A percentile compares a stretch with the other conserved stretches of the same genome.
Evolutionary conservation across 352 stramenopile genomes (phyloP).

Genomic region (Globisporangium splendens): DNA sequence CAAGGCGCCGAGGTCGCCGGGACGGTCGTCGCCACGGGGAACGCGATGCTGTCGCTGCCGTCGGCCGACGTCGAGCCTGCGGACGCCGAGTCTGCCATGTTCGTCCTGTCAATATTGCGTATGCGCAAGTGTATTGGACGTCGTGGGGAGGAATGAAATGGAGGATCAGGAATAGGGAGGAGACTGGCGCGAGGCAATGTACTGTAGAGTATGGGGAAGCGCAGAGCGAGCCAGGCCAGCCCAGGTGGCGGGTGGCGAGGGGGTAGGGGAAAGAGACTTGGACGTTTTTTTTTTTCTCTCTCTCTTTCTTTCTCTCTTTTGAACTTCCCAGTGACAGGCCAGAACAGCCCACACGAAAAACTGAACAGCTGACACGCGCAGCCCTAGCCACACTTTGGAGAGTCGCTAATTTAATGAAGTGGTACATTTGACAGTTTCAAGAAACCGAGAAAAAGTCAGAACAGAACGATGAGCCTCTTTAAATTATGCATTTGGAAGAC

Average conservation of each 20-base stretch:
- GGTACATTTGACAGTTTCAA: neutral
- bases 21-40: constrained; percentile 1
- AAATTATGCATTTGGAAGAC: neutral
- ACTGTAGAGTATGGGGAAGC: no score
- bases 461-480: no score
- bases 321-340: neutral
- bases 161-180: no score
- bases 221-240: no score
- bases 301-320: neutral
- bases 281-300: neutral
- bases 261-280: no score
- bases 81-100: constrained; percentile 21
- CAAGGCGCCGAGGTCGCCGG: neutral
- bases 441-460: no score
- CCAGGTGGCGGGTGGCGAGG: no score
- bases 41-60: constrained; percentile 23
- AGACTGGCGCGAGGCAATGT: no score
- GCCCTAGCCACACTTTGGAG: neutral
- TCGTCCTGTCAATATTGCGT: neutral
- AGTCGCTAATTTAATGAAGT: neutral
- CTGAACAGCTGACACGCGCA: neutral
- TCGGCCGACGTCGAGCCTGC: constrained; percentile 14
- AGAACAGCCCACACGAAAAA: neutral
- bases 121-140: neutral
- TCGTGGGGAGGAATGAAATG: neutral